Percentiles rank a stretch among this genome's conserved stretches.
Evolutionary conservation across 1,284 basidiomycete genomes (phyloP).

Genomic region (Sporisorium exsertum): DNA sequence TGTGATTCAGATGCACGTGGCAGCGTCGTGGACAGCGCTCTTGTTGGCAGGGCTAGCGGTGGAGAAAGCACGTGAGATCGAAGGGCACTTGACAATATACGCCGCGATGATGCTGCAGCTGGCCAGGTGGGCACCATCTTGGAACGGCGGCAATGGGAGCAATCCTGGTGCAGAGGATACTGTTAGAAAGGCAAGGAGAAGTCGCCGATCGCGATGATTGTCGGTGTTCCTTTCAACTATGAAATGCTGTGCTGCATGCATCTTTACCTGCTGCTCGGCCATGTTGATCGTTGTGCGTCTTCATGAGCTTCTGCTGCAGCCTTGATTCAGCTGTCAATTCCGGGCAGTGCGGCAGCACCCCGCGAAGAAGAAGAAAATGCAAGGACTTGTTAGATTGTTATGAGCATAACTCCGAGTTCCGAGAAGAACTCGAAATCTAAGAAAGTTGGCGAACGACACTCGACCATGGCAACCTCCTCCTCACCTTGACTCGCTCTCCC

Average conservation of each 20-base stretch:
- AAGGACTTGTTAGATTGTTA: constrained; percentile 28
- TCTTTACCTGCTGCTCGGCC: background rate
- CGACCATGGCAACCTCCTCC: too few relatives aligned
- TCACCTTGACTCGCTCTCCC: constrained; percentile 1
- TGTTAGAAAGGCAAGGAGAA: background rate
- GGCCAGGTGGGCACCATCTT: constrained; percentile 18
- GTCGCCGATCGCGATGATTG: background rate
- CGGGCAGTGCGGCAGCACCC: background rate
- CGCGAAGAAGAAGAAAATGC: background rate
- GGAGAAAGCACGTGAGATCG: background rate
- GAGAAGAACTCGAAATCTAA: constrained; percentile 14
- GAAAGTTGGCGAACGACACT: constrained; percentile 8
- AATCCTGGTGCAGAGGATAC: background rate
- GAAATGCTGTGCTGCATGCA: background rate
- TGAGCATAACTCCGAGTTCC: constrained; percentile 20
- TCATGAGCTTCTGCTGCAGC: background rate
- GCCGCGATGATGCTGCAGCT: constrained; percentile 26
- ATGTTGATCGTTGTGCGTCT: background rate
- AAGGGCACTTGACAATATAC: background rate
- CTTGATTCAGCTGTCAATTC: background rate
- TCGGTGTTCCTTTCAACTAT: background rate
- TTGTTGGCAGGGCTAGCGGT: background rate
- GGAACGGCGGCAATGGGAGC: background rate
- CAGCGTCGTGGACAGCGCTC: constrained; percentile 11
- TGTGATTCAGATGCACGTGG: constrained; percentile 13